Conservation (phyloP, 1,284 basidiomycete species). For the Coniophora puteana region DNA sequence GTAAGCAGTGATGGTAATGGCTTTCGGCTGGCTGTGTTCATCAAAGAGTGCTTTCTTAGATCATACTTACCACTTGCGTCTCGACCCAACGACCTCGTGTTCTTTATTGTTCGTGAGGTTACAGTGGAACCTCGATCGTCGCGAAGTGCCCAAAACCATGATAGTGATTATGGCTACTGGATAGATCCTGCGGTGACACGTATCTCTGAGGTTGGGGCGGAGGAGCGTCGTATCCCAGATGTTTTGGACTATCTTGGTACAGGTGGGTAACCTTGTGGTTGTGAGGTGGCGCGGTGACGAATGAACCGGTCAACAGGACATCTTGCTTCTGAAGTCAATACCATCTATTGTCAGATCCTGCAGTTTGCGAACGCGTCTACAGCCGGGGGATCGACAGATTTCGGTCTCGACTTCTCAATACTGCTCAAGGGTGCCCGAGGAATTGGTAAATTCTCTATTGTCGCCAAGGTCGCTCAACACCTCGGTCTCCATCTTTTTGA, state of each 20-base stretch:
- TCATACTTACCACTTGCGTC: background rate
- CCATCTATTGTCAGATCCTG: constrained; percentile 39
- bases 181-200: constrained; percentile 73
- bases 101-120: constrained; percentile 80
- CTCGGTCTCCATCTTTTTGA: constrained; percentile 81
- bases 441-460: constrained; percentile 67
- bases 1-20: background rate
- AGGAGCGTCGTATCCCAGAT: constrained; percentile 66
- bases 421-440: constrained; percentile 76
- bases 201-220: constrained; percentile 77
- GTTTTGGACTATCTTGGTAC: constrained; percentile 51
- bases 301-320: background rate
- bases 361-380: constrained; percentile 55
- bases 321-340: background rate
- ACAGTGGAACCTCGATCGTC: too few relatives aligned
- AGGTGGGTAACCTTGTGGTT: constrained; percentile 31
- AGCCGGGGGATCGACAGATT: constrained; percentile 49
- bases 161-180: constrained; percentile 87
- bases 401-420: constrained; percentile 61
- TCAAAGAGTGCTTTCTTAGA: constrained; percentile 3
- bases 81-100: constrained; percentile 44
- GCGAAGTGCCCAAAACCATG: too few relatives aligned
- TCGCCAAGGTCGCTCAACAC: constrained; percentile 52
- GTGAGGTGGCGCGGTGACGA: constrained; percentile 22
- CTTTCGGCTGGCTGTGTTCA: background rate